Percentiles rank a stretch among this genome's conserved stretches.
phyloP scores from a whole-genome alignment of 176 grass and related monocot genomes.

The Ensete glaucum region DNA sequence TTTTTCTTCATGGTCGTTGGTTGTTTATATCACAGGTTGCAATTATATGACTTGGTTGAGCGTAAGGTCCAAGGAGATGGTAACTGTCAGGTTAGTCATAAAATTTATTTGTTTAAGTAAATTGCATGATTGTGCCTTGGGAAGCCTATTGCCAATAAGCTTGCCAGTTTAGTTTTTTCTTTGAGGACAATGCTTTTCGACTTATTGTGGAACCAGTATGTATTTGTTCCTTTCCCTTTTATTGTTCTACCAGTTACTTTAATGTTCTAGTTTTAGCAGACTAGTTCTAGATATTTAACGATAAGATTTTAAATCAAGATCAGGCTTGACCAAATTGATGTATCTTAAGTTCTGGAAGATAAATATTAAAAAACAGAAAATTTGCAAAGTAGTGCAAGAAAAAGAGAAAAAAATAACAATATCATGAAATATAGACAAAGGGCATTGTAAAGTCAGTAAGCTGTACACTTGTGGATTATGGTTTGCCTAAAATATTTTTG shows the following conservation, averaged over 20 bases:
- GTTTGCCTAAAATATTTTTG: not conserved
- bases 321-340: too few relatives aligned
- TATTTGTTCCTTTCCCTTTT: not conserved
- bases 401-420: not conserved
- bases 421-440: not conserved
- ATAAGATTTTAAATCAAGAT: too few relatives aligned
- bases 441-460: not conserved
- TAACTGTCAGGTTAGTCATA: slow-evolving; percentile 82
- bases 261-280: not conserved
- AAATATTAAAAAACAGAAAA: not conserved
- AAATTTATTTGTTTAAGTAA: not conserved
- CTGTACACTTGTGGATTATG: not conserved
- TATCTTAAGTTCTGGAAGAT: too few relatives aligned
- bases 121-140: not conserved
- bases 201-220: not conserved
- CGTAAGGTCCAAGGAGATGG: slow-evolving; percentile 93
- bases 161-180: not conserved
- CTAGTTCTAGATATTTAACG: not conserved
- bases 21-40: slow-evolving; percentile 47
- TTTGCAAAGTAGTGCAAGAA: not conserved
- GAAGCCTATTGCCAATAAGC: not conserved
- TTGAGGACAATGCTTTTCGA: not conserved
- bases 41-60: slow-evolving; percentile 70
- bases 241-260: not conserved
- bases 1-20: not conserved